Evolutionary conservation across 345 rosid species (phyloP).

Genomic region (Geranium rotundifolium): DNA sequence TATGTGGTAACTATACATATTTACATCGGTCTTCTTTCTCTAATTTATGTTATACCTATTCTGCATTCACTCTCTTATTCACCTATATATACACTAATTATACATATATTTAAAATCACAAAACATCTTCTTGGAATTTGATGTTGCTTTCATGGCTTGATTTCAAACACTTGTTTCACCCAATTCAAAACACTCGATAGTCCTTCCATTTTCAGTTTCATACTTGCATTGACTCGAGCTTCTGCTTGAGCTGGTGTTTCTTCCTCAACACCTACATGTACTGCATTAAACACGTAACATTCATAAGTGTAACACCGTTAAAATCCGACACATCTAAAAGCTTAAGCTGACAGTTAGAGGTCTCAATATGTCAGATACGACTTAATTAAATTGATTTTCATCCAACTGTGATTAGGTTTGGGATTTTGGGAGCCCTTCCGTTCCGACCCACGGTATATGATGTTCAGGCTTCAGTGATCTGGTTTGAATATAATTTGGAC

Average conservation of each 20-base stretch:
- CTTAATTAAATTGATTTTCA: too few species aligned
- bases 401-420: too few species aligned
- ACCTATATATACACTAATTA: too few species aligned
- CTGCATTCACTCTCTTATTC: background rate
- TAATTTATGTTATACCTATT: too few species aligned
- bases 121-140: background rate
- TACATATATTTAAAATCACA: background rate
- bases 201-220: slow-evolving; percentile 28
- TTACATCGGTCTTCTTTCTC: background rate
- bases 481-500: too few species aligned
- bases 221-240: slow-evolving; percentile 31
- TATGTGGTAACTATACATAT: background rate
- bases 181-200: slow-evolving; percentile 26
- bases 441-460: background rate
- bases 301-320: too few species aligned
- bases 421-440: too few species aligned
- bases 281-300: slow-evolving; percentile 13
- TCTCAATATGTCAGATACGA: too few species aligned
- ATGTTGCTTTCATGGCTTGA: too few species aligned
- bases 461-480: too few species aligned
- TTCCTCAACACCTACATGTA: slow-evolving; percentile 21
- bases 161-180: slow-evolving; percentile 15
- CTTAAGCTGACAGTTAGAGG: too few species aligned
- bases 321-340: too few species aligned
- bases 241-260: slow-evolving; percentile 52